Base-by-base conservation (phyloP, 148 eudicot species). In the Bassia scoparia region DNA sequence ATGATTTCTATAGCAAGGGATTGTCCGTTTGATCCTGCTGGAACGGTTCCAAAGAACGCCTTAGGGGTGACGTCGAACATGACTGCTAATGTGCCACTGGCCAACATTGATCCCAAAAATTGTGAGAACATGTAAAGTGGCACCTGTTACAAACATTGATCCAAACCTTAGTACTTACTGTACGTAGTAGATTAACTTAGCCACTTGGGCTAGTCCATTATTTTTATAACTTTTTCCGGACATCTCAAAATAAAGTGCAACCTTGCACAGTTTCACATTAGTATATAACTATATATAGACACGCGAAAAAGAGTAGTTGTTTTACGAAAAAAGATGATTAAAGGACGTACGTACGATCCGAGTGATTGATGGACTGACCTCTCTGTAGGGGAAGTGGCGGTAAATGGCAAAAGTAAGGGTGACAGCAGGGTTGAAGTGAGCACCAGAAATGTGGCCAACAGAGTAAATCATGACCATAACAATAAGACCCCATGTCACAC, bases 381-480 rank as follows among this genome's bases (percentile, higher is more conserved):
- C 78, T 29, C 84, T 84, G 35, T 38, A 83, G 11, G 98, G 89
- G 72, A 91, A 91, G 13, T 83, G 85, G 17, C 89, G 79, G 24
- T 83, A 86, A 48, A 87, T 54, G 66, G 97, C 89, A 33, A 81
- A 85, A 15, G 97, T 78, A 31, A 93, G 78, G 46, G 97, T 89
- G 56, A 93, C 97, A 0, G 97, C 97, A 3, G 98, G 98, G 50
- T 93, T 93, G 65, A 93, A 90, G 52, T 93, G 98, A 16, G 89
- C 98, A 10, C 98, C 98, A 20, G 98, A 93, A 13, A 93, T 81
- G 59, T 93, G 98, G 10, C 94, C 94, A 10, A 93, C 74, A 1
- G 96, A 61, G 75, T 93, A 93, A 43, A 91, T 52, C 97, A 91
- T 91, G 48, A 88, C 97, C 95, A 88, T 85, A 0, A 91, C 97